Evolutionary conservation across 2,329 filamentous ascomycete genomes (phyloP).

Genomic region (Ophiosphaerella korrae): DNA sequence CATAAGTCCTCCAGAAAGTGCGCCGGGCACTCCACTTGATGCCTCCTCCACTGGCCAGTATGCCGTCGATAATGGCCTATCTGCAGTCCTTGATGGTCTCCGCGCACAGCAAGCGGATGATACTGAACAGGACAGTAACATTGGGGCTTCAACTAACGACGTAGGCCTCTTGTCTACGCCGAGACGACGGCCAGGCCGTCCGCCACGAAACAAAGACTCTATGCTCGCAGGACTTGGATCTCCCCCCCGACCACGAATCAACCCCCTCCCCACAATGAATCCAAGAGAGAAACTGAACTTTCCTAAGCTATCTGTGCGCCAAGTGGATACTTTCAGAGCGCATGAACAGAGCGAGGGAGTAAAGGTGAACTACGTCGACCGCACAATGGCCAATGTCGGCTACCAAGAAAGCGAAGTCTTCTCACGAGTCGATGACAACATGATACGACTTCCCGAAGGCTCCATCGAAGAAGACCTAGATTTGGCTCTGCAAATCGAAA

Average conservation of each 20-base stretch:
- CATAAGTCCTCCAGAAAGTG: slow-evolving; percentile 53
- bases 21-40: slow-evolving; percentile 52
- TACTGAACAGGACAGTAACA: slow-evolving; percentile 25
- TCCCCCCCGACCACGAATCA: slow-evolving; percentile 66
- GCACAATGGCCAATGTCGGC: slow-evolving; percentile 92
- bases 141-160: slow-evolving; percentile 14
- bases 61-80: slow-evolving; percentile 42
- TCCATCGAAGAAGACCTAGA: slow-evolving; percentile 69
- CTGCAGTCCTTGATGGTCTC: slow-evolving; percentile 42
- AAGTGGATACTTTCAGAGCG: slow-evolving; percentile 76
- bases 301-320: slow-evolving; percentile 75
- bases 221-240: slow-evolving; percentile 66
- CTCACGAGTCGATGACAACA: slow-evolving; percentile 72
- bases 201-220: slow-evolving; percentile 65
- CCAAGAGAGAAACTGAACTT: slow-evolving; percentile 80
- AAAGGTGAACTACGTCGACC: slow-evolving; percentile 90
- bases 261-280: slow-evolving; percentile 79
- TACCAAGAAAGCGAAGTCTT: slow-evolving; percentile 96
- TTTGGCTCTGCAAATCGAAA: slow-evolving; percentile 62
- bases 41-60: slow-evolving; percentile 33
- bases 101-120: slow-evolving; percentile 37
- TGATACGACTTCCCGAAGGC: slow-evolving; percentile 68
- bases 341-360: slow-evolving; percentile 86
- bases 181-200: slow-evolving; percentile 66
- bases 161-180: slow-evolving; percentile 45